Base-by-base conservation (phyloP, 2,329 filamentous ascomycete genomes). In the Aspergillus amoenus region DNA sequence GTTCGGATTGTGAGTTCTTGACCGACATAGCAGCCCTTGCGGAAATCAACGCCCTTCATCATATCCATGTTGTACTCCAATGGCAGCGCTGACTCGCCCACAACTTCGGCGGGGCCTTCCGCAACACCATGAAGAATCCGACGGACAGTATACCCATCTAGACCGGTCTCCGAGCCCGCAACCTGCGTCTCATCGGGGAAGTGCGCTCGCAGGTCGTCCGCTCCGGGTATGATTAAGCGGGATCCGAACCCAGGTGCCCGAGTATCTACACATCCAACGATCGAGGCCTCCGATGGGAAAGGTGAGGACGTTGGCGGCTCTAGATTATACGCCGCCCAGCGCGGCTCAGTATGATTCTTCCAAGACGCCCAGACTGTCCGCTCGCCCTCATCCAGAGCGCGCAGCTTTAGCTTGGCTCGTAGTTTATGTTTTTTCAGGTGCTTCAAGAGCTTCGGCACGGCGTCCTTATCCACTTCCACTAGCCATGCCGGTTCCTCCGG, bases 1-100 rank as follows among this genome's bases (percentile, higher is more conserved):
- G 94, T 99, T 42, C 94, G 88, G 63, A 97, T 96, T 1, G 94
- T 97, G 62, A 99, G 82, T 74, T 99, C 94, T 76, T 99, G 94
- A 0, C 94, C 94, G 7, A 97, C 86, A 74, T 99, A 99, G 76
- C 94, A 99, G 7, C 94, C 94, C 78, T 99, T 99, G 70, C 86
- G 86, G 78, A 94, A 99, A 75, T 97, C 91, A 64, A 99, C 88
- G 24, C 86, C 94, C 47, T 84, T 83, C 82, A 90, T 90, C 58
- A 90, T 78, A 74, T 99, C 94, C 71, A 97, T 83, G 72, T 97
- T 97, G 70, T 83, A 88, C 75, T 97, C 93, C 73, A 93, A 88
- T 1, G 94, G 93, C 54, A 99, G 79, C 0, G 91, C 87, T 17
- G 82, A 78, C 62, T 89, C 89, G 57, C 81, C 77, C 6, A 84